These are phyloP conservation scores for Pulicaria dysenterica DNA, from an alignment of 129 eudicot species.

Conservation along the genomic window DNA sequence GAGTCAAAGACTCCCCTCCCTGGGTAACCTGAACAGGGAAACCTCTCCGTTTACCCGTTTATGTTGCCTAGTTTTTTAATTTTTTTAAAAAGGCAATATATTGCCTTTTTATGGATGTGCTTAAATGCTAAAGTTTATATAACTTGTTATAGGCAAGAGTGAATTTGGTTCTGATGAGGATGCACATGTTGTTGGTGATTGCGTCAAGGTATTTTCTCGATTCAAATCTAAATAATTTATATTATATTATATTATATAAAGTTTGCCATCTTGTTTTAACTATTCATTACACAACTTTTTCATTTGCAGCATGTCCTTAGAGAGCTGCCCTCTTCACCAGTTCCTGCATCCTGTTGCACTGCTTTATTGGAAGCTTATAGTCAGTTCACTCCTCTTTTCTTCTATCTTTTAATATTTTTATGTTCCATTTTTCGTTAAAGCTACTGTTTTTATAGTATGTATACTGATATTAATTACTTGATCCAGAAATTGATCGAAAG, in stretches of 20 bases:
- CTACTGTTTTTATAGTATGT: background rate
- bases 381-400: conserved; percentile 42
- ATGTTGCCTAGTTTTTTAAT: background rate
- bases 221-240: background rate
- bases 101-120: background rate
- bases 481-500: conserved; percentile 76
- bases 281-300: conserved; percentile 18
- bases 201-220: conserved; percentile 74
- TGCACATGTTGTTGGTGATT: conserved; percentile 97
- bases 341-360: conserved; percentile 99
- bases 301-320: conserved; percentile 89
- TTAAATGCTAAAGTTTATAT: conserved; percentile 28
- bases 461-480: conserved; percentile 25
- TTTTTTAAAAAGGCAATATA: too few species aligned
- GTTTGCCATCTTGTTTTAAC: conserved; percentile 6
- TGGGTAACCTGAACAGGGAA: too few species aligned
- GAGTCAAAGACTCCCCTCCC: too few species aligned
- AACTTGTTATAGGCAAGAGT: conserved; percentile 61
- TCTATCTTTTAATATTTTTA: background rate
- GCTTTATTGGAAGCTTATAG: conserved; percentile 93
- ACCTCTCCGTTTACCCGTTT: too few species aligned
- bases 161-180: conserved; percentile 90
- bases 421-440: background rate
- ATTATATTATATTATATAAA: background rate
- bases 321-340: conserved; percentile 98